Conservation (phyloP, 2,329 filamentous ascomycete species). For the Ophiocordyceps camponoti-leonardi region DNA sequence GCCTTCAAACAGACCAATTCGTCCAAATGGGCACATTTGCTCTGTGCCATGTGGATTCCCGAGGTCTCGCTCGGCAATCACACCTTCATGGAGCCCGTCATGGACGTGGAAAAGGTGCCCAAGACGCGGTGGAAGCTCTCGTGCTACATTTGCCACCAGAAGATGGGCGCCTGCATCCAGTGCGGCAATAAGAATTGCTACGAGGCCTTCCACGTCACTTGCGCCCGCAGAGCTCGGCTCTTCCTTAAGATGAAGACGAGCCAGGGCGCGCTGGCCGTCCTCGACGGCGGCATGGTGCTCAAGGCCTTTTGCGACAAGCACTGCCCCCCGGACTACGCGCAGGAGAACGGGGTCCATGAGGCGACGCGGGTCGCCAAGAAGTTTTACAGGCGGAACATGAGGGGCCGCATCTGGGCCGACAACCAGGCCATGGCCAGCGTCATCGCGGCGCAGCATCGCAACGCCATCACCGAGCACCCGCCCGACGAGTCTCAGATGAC, state of each 20-base stretch:
- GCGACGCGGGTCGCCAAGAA: conserved; percentile 71
- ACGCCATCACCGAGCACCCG: conserved; percentile 48
- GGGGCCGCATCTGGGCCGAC: conserved; percentile 79
- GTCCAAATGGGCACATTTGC: conserved; percentile 88
- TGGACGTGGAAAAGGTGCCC: conserved; percentile 94
- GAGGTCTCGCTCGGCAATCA: conserved; percentile 89
- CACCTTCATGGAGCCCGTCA: conserved; percentile 95
- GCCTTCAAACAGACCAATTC: conserved; percentile 97
- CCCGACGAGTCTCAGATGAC: conserved; percentile 71
- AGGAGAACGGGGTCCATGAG: conserved; percentile 66
- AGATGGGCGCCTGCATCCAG: conserved; percentile 96
- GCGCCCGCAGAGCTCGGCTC: conserved; percentile 70
- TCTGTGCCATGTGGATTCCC: conserved; percentile 97
- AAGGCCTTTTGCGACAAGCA: conserved; percentile 96
- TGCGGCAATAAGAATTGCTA: conserved; percentile 97
- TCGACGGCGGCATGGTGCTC: conserved; percentile 63
- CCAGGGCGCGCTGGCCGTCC: conserved; percentile 58
- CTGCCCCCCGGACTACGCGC: conserved; percentile 73
- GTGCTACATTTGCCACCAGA: conserved; percentile 94
- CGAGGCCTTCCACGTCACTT: conserved; percentile 93
- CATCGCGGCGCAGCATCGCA: conserved; percentile 54
- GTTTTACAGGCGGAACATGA: conserved; percentile 82
- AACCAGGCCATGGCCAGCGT: conserved; percentile 71
- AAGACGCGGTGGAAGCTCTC: conserved; percentile 83
- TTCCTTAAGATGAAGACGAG: conserved; percentile 95